Base-by-base conservation (phyloP, 371 early-diverging fungal genomes). In the Saksenaea vasiformis region DNA sequence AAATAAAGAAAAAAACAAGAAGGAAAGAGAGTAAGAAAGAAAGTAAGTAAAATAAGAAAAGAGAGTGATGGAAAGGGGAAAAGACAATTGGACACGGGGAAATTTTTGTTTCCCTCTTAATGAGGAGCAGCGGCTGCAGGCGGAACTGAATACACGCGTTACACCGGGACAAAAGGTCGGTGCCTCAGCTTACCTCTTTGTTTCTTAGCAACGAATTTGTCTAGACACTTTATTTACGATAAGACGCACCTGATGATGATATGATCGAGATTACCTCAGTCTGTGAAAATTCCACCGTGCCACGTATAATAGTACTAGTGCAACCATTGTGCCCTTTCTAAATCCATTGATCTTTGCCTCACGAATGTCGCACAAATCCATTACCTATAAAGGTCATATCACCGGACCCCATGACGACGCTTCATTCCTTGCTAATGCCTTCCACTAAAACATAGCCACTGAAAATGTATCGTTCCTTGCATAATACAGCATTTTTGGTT, bases 51-150 rank as follows among this genome's bases (percentile, higher is more conserved):
- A n/a, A n/a, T n/a, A n/a, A n/a, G n/a, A n/a, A n/a, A 14, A 38
- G 39, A 36, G 55, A 37, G 3, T 22, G 34, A 19, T 13, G 38
- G 31, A 61, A 38, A 19, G 37, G 39, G 26, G 31, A 44, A 35
- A 62, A 47, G 51, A 47, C 51, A 47, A 47, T 47, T 47, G 51
- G 51, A 10, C 17, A 17, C 22, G 51, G 51, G 22, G 24, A 47
- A 47, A 22, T 47, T 31, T 31, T 31, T 22, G 51, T 17, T 47
- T 47, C 24, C 51, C 51, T 47, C 51, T 47, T 47, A 47, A 47
- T 47, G 51, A 47, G 51, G 24, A 47, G 51, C 3, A 47, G 51
- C 51, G 26, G 24, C 51, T 22, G 22, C 19, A 47, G 51, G 22
- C 22, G 51, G 51, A 22, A 22, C 22, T 5, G 51, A 47, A 47